Percentiles rank a stretch among this genome's conserved stretches.
Evolutionary conservation across 306 rosid genomes (phyloP).

Genomic region (Senna tora): DNA sequence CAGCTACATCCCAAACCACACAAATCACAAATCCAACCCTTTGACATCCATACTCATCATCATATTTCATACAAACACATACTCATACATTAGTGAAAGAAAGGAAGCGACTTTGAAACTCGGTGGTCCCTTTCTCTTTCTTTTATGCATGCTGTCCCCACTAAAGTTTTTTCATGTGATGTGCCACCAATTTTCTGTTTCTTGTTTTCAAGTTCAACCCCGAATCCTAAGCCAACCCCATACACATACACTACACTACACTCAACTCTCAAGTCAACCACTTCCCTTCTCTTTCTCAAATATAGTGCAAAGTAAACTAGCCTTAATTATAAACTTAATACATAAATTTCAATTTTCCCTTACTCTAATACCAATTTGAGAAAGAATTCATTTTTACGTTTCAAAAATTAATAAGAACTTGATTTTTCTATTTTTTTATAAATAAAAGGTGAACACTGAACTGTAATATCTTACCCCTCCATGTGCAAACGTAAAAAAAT

Average conservation of each 20-base stretch:
- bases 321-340: too few species aligned
- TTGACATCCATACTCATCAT: too few species aligned
- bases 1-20: slow-evolving; percentile 22
- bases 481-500: background rate
- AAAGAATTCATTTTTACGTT: too few species aligned
- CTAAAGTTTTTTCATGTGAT: slow-evolving; percentile 48
- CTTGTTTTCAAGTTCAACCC: slow-evolving; percentile 40
- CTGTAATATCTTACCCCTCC: too few species aligned
- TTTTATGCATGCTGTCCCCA: slow-evolving; percentile 47
- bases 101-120: slow-evolving; percentile 38
- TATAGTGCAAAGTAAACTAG: too few species aligned
- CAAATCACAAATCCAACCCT: slow-evolving; percentile 35
- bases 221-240: slow-evolving; percentile 63
- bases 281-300: slow-evolving; percentile 20
- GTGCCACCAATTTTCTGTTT: slow-evolving; percentile 32
- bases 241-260: background rate
- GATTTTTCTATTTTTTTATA: too few species aligned
- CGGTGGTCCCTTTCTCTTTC: slow-evolving; percentile 53
- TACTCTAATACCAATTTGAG: too few species aligned
- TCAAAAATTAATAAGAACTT: too few species aligned
- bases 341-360: too few species aligned
- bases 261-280: too few species aligned
- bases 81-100: slow-evolving; percentile 8
- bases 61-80: too few species aligned
- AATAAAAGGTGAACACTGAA: too few species aligned